phyloP scores from a whole-genome alignment of 2,329 filamentous ascomycete genomes.

The Coleophoma crateriformis region DNA sequence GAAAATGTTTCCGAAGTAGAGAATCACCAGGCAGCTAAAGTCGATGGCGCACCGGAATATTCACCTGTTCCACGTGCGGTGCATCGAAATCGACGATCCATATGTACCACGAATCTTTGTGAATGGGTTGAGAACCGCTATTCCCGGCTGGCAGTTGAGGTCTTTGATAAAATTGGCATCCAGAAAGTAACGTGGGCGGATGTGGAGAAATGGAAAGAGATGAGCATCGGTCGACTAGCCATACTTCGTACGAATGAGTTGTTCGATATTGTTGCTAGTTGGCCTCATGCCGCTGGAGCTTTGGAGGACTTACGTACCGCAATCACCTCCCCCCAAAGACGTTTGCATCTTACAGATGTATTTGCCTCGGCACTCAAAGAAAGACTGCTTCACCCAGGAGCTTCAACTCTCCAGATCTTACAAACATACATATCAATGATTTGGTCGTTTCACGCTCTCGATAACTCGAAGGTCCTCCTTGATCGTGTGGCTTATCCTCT shows the following conservation, averaged over 20 bases:
- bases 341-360: constrained; percentile 62
- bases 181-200: constrained; percentile 44
- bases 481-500: constrained; percentile 69
- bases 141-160: constrained; percentile 56
- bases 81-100: constrained; percentile 35
- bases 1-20: not conserved
- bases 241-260: constrained; percentile 64
- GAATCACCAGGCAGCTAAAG: not conserved
- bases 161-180: constrained; percentile 38
- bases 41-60: constrained; percentile 2
- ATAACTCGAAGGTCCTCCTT: constrained; percentile 72
- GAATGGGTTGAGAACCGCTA: constrained; percentile 67
- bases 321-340: constrained; percentile 61
- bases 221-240: constrained; percentile 63
- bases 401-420: constrained; percentile 70
- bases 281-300: constrained; percentile 66
- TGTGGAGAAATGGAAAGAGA: constrained; percentile 64
- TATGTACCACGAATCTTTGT: constrained; percentile 53
- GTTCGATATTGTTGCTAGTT: constrained; percentile 73
- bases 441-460: constrained; percentile 67
- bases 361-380: constrained; percentile 62
- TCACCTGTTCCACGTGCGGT: constrained; percentile 23
- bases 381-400: constrained; percentile 67
- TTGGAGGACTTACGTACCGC: constrained; percentile 70
- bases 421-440: constrained; percentile 78